Evolutionary conservation across 164 flowering plant genomes (phyloP), one percentile per base, ranked within the genome.

Genomic region (Piper betle): DNA sequence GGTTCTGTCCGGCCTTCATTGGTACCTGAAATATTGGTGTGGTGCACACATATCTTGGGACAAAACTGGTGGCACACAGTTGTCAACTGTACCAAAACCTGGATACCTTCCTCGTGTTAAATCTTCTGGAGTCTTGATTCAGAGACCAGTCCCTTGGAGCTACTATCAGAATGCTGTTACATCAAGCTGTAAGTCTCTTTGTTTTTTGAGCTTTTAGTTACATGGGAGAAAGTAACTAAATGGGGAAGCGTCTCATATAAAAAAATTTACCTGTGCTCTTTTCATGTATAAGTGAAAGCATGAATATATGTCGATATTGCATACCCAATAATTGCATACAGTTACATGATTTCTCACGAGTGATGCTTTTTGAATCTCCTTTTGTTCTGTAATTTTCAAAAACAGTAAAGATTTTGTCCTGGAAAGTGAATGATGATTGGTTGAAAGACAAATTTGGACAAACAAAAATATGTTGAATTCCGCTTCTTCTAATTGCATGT

Each of bases 151-250:
- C 54, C 88, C 91, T 57, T 85, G 84, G 95, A 85, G 68, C 69
- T 87, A 87, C 71, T 84, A 87, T 69, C 95, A 87, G 72, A 87
- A 87, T 78, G 95, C 88, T 57, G 95, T 87, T 64, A 74, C 95
- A 53, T 87, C 95, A 50, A 87, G 91, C 73, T 85, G 95, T 87
- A 74, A 79, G 85, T 64, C 67, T 48, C 68, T 9, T 46, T 10
- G 10, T 46, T 46, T 15, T 46, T 15, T 46, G 10, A 46, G 11
- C 13, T 46, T 46, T 46, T 10, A 9, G 3, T 2, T 10, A 46
- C 33, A 25, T 25, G 33, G 33, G 33, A 25, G 33, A 25, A 25
- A 2, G 33, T 25, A 25, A 25, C 33, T 25, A 25, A 25, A 25
- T 25, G 33, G 33, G 33, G 2, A 25, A 25, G 33, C 33, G 33